Conservation (phyloP, 139 green algal genomes). For the Tetradesmus lagerheimii region DNA sequence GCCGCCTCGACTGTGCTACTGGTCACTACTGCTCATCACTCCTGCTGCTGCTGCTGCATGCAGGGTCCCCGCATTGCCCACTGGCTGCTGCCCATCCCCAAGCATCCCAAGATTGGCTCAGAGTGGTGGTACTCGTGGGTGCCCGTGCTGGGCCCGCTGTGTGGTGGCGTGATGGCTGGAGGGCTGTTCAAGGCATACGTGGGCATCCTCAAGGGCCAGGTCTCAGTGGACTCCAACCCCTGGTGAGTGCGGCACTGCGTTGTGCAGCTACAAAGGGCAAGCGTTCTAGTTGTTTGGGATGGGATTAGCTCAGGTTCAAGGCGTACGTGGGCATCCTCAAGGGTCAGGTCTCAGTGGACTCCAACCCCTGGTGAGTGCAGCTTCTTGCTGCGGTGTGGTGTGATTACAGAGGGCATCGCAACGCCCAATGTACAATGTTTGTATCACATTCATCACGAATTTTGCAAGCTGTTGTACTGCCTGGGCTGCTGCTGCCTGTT, state of each 20-base stretch:
- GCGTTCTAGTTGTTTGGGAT: no score
- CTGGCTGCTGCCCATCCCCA: slow-evolving; percentile 47
- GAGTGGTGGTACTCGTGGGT: slow-evolving; percentile 51
- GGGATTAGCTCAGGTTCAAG: no score
- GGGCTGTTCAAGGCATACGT: slow-evolving; percentile 34
- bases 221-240: slow-evolving; percentile 34
- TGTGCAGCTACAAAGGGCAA: no score
- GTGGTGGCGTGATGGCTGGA: slow-evolving; percentile 23
- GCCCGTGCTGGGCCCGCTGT: slow-evolving; percentile 33
- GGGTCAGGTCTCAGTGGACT: no score
- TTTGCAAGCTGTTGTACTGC: no score
- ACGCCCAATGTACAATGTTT: no score
- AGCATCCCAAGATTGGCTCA: slow-evolving; percentile 18
- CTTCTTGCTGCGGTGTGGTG: no score
- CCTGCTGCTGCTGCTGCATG: background rate
- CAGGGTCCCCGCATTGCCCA: slow-evolving; percentile 47
- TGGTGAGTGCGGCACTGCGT: background rate
- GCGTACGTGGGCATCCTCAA: no score
- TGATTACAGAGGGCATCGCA: no score
- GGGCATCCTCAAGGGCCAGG: slow-evolving; percentile 26
- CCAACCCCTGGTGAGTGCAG: no score
- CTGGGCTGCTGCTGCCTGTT: no score
- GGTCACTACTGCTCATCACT: background rate
- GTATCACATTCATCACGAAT: no score
- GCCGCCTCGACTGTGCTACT: background rate